phyloP scores from a whole-genome alignment of 805 yeast genomes.

The Candida orba region DNA sequence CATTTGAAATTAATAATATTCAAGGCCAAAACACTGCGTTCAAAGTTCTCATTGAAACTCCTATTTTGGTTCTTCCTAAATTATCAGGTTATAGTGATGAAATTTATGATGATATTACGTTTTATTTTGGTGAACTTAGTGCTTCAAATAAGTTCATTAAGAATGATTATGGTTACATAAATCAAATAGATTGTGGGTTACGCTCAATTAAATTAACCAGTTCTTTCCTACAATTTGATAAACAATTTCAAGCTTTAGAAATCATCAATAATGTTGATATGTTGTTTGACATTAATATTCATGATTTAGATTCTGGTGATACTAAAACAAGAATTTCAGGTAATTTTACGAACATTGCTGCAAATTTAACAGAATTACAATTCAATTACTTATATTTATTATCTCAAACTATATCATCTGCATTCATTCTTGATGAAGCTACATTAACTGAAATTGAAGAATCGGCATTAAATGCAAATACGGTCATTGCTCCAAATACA shows the following conservation, averaged over 20 bases:
- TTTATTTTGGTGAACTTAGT: constrained; percentile 77
- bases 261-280: constrained; percentile 63
- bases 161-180: constrained; percentile 31
- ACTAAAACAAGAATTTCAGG: constrained; percentile 52
- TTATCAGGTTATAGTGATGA: constrained; percentile 34
- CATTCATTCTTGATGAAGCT: constrained; percentile 40
- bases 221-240: constrained; percentile 38
- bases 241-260: constrained; percentile 37
- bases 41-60: constrained; percentile 70
- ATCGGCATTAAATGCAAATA: constrained; percentile 62
- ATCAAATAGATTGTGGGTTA: constrained; percentile 60
- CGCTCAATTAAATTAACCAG: constrained; percentile 68
- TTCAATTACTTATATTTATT: constrained; percentile 49
- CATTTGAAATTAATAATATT: constrained; percentile 71
- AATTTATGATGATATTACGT: constrained; percentile 54
- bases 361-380: constrained; percentile 70
- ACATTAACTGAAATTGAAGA: constrained; percentile 46
- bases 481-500: constrained; percentile 31
- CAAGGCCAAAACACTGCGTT: constrained; percentile 56
- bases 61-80: constrained; percentile 74
- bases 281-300: constrained; percentile 49
- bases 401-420: constrained; percentile 46
- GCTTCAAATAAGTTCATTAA: constrained; percentile 52
- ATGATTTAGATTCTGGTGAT: constrained; percentile 31
- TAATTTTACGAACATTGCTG: constrained; percentile 51